Conservation (phyloP, 495 filamentous ascomycete genomes). For the Podospora fimiseda region DNA sequence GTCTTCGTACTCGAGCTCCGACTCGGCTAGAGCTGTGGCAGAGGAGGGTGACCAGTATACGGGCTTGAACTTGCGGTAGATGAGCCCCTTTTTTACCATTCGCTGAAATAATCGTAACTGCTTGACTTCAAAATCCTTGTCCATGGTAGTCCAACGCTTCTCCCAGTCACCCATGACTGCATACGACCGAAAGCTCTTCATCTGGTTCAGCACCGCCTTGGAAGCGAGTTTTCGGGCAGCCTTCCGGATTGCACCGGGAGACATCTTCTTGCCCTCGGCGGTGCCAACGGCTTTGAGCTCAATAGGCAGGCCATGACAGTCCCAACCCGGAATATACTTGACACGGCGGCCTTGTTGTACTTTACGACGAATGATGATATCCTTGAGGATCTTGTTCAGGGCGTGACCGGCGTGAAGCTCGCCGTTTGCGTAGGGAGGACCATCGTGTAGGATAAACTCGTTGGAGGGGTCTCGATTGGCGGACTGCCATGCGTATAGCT, state of each 20-base stretch:
- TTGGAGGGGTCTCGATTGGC: conserved; percentile 49
- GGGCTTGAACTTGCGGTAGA: conserved; percentile 83
- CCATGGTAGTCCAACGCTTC: conserved; percentile 87
- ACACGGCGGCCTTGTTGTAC: conserved; percentile 66
- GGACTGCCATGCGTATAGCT: conserved; percentile 81
- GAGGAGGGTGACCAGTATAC: conserved; percentile 96
- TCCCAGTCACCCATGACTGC: conserved; percentile 95
- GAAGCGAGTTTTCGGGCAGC: conserved; percentile 69
- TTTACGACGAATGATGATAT: conserved; percentile 78
- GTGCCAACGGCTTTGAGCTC: conserved; percentile 88
- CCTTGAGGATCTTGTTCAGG: conserved; percentile 95
- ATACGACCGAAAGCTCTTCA: conserved; percentile 72
- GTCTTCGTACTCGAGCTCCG: conserved; percentile 91
- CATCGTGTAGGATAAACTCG: conserved; percentile 85
- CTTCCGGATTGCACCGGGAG: conserved; percentile 49
- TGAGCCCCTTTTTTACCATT: conserved; percentile 77
- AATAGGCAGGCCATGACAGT: conserved; percentile 96
- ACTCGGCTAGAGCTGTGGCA: conserved; percentile 85
- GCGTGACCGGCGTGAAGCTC: conserved; percentile 94
- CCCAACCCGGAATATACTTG: conserved; percentile 92
- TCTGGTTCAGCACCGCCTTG: conserved; percentile 72
- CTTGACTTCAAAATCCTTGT: conserved; percentile 74
- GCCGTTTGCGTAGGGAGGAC: conserved; percentile 95
- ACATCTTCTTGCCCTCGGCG: conserved; percentile 29
- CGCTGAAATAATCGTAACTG: conserved; percentile 79